These are phyloP conservation scores for Acmispon strigosus DNA, from an alignment of 306 rosid species.

Conservation along the genomic window DNA sequence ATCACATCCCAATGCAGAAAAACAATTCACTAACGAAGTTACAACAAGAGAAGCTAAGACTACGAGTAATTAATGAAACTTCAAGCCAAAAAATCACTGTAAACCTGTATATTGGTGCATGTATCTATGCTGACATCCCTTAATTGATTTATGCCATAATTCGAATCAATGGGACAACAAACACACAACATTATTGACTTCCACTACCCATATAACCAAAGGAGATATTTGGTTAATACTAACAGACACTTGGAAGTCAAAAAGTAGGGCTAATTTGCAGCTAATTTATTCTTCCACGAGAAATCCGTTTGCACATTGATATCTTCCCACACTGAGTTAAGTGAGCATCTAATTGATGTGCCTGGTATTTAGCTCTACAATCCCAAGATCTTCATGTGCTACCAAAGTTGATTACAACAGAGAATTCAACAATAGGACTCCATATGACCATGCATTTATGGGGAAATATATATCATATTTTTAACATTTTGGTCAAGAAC, in stretches of 20 bases:
- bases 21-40: conserved; percentile 9
- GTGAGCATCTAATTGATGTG: neutral
- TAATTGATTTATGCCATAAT: neutral
- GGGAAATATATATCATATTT: neutral
- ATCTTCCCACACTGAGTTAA: neutral
- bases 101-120: neutral
- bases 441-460: neutral
- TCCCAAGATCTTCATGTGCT: neutral
- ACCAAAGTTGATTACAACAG: neutral
- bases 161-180: conserved; percentile 1
- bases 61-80: conserved; percentile 5
- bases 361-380: neutral
- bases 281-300: neutral
- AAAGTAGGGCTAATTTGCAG: neutral
- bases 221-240: neutral
- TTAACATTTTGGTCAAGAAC: neutral
- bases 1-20: neutral
- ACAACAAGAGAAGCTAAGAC: neutral
- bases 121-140: neutral
- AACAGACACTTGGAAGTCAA: neutral
- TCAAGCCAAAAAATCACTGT: conserved; percentile 3
- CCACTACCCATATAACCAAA: neutral
- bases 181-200: neutral
- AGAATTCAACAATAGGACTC: neutral
- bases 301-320: neutral